Evolutionary conservation across 306 rosid species (phyloP).

Genomic region (Carpinus fangiana): DNA sequence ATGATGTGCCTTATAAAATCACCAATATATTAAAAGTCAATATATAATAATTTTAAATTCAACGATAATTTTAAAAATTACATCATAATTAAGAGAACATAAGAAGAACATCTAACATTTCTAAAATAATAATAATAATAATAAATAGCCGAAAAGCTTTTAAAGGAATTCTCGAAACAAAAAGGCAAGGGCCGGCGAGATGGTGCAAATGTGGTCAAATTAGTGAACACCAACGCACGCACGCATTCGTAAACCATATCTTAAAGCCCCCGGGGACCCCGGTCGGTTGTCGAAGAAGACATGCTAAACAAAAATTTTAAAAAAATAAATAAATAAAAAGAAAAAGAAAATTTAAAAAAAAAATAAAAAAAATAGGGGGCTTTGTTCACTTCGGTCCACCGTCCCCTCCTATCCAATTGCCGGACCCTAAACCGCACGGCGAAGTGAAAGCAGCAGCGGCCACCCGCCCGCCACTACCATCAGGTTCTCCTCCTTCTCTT

Average conservation of each 20-base stretch:
- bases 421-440: constrained; percentile 31
- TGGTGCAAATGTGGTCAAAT: neutral
- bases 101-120: too few relatives aligned
- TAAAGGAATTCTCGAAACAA: neutral
- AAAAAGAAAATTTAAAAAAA: neutral
- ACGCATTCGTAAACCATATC: neutral
- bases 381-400: constrained; percentile 41
- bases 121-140: too few relatives aligned
- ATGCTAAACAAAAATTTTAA: neutral
- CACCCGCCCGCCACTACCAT: constrained; percentile 21
- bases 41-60: too few relatives aligned
- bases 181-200: neutral
- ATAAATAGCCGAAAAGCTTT: too few relatives aligned
- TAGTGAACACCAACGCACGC: neutral
- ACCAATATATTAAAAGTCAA: too few relatives aligned
- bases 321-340: too few relatives aligned
- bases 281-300: too few relatives aligned
- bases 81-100: too few relatives aligned
- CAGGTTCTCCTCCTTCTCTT: constrained; percentile 38
- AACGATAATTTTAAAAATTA: too few relatives aligned
- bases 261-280: neutral
- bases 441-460: constrained; percentile 33
- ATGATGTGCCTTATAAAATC: too few relatives aligned
- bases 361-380: constrained; percentile 1
- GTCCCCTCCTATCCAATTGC: constrained; percentile 44